A percentile compares a stretch with the other conserved stretches of the same genome.
phyloP scores from a whole-genome alignment of 768 basidiomycete species.

The Mycena capillaripes region DNA sequence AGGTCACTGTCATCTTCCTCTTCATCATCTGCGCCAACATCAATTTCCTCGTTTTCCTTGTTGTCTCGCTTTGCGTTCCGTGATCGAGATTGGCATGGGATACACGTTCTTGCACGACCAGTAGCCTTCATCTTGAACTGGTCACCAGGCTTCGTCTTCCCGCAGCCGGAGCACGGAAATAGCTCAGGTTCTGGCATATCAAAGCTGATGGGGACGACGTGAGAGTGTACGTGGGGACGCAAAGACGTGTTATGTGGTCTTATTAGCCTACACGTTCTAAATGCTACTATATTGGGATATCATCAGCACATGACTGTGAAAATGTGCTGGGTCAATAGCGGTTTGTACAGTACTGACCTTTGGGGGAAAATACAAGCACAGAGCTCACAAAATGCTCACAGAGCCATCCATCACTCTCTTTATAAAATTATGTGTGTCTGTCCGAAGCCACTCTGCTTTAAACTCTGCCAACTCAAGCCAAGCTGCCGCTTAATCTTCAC shows the following conservation, averaged over 20 bases:
- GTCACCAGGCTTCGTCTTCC: background rate
- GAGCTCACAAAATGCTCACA: no score
- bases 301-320: background rate
- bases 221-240: background rate
- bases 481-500: no score
- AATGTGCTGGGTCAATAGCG: conserved; percentile 6
- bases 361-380: no score
- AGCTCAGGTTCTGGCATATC: background rate
- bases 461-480: no score
- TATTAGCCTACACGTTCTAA: background rate
- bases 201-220: background rate
- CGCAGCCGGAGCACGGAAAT: background rate
- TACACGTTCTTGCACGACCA: background rate
- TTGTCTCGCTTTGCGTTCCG: background rate
- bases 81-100: background rate
- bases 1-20: background rate
- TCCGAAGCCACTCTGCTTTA: no score
- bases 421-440: no score
- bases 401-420: no score
- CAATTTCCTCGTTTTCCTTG: background rate
- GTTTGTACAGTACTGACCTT: background rate
- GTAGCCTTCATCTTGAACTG: background rate
- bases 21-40: background rate
- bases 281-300: background rate
- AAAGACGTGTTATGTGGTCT: background rate